Evolutionary conservation across 495 filamentous ascomycete species (phyloP), one percentile per base, ranked within the genome.

Genomic region (Penicillium maclennaniae): DNA sequence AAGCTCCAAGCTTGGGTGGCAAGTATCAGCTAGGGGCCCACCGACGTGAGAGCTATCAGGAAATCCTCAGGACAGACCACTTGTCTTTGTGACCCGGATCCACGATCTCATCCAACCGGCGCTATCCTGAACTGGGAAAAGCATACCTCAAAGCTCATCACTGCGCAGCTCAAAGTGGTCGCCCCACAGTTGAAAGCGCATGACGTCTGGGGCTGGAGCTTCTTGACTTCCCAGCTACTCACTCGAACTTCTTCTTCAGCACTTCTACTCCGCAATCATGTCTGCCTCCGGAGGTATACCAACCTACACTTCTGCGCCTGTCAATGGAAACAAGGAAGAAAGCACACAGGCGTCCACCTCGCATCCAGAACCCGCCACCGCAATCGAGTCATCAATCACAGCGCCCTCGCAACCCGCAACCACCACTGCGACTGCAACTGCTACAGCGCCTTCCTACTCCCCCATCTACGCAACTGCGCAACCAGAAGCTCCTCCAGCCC

Each of bases 291-390:
- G 80, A 9, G 80, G 81, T 5, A 80, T 87, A 55, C 78, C 68
- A 39, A 73, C 85, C 25, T 80, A 84, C 72, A 79, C 73, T 19
- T 70, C 83, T 37, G 78, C 79, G 43, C 83, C 84, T 44, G 81
- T 87, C 58, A 79, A 72, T 45, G 60, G 77, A 9, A 73, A 65
- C 49, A 47, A 56, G 38, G 49, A 64, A 38, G 63, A 61, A 38
- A 53, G 49, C 25, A 66, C 61, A 4, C 44, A 52, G 3, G 45
- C 55, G 45, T 41, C 55, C 14, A 60, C 56, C n/a, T 49, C 53
- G 1, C 34, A 54, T 4, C 45, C 75, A 74, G 44, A 67, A 79
- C 67, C 81, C 82, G 49, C 69, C 74, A 60, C 53, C 60, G 26
- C 56, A 55, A 65, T 46, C 38, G 57, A 63, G 39, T 53, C 69